Conservation (phyloP, 306 rosid species). For the Gastrolobium bilobum region DNA sequence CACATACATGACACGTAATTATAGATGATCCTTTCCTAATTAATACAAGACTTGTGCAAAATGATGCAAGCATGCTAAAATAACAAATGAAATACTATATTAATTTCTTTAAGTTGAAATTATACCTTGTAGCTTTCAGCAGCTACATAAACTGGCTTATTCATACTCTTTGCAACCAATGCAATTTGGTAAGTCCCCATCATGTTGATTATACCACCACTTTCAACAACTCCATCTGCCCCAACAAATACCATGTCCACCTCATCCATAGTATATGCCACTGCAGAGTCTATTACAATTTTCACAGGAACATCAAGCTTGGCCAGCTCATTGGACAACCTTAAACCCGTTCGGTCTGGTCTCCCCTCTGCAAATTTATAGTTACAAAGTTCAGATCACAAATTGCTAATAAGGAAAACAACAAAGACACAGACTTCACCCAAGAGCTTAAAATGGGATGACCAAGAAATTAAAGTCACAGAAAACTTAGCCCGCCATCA, state of each 20-base stretch:
- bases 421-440: constrained; percentile 20
- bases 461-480: constrained; percentile 5
- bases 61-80: constrained; percentile 22
- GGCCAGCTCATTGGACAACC: constrained; percentile 80
- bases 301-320: constrained; percentile 93
- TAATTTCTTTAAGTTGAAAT: constrained; percentile 2
- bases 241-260: constrained; percentile 97
- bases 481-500: constrained; percentile 13
- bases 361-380: constrained; percentile 85
- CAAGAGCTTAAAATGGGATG: constrained; percentile 9
- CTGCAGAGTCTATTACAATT: constrained; percentile 96
- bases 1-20: constrained; percentile 21
- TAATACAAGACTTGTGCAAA: constrained; percentile 11
- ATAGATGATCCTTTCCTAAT: constrained; percentile 27
- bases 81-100: constrained; percentile 22
- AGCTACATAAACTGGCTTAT: constrained; percentile 91
- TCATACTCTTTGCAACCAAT: constrained; percentile 87
- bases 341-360: constrained; percentile 86
- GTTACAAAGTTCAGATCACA: neutral
- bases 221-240: constrained; percentile 97
- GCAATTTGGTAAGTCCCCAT: constrained; percentile 98
- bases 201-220: constrained; percentile 97
- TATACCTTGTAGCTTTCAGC: constrained; percentile 99
- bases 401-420: neutral
- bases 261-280: constrained; percentile 95